Percentiles rank a stretch among this genome's conserved stretches.
These are phyloP conservation scores for Elymus sibiricus DNA, from an alignment of 176 grass and related monocot species.

Conservation along the genomic window DNA sequence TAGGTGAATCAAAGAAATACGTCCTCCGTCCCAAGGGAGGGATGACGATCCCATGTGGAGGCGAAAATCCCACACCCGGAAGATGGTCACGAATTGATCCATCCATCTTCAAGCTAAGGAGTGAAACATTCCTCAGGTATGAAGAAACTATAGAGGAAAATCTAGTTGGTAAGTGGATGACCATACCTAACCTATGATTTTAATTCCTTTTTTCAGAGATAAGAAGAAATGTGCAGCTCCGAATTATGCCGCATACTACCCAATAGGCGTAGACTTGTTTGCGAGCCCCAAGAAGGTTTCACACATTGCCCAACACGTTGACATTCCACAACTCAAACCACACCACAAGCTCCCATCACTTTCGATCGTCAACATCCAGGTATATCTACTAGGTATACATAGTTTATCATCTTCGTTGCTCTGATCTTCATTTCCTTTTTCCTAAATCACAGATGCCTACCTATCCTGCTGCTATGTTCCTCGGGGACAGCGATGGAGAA, in stretches of 20 bases:
- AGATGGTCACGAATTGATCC: constrained; percentile 84
- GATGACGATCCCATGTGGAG: constrained; percentile 45
- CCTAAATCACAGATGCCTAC: constrained; percentile 66
- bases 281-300: constrained; percentile 66
- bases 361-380: constrained; percentile 93
- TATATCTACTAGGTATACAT: neutral
- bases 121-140: constrained; percentile 91
- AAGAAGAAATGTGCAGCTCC: constrained; percentile 83
- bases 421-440: constrained; percentile 2
- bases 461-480: constrained; percentile 94
- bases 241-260: constrained; percentile 93
- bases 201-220: constrained; percentile 52
- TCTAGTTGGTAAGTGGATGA: neutral
- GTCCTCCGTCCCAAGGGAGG: constrained; percentile 75
- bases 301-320: constrained; percentile 90
- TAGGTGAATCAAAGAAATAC: constrained; percentile 81
- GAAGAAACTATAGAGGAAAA: constrained; percentile 7
- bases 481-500: constrained; percentile 82
- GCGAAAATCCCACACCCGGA: constrained; percentile 48
- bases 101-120: constrained; percentile 82
- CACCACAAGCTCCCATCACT: constrained; percentile 79
- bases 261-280: constrained; percentile 92
- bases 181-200: constrained; percentile 8
- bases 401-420: neutral
- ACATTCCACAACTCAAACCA: constrained; percentile 70